Percentiles rank a stretch among this genome's conserved stretches.
Conservation (phyloP, 305 asterid genomes). For the Lippia alba region DNA sequence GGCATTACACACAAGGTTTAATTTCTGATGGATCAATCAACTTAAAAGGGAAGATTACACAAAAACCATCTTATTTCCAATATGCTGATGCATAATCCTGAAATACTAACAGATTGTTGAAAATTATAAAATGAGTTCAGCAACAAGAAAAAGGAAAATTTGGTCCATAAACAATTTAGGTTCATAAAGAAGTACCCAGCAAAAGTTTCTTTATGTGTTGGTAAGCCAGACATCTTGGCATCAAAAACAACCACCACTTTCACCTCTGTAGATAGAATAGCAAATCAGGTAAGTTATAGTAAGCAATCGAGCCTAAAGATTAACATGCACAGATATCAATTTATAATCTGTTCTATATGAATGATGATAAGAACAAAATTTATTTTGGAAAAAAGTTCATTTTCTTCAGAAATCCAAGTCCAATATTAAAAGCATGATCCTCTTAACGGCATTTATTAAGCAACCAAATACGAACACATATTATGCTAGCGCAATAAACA, state of each 20-base stretch:
- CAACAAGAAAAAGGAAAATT: not conserved
- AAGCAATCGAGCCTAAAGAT: slow-evolving; percentile 14
- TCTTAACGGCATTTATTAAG: not conserved
- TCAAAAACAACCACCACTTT: slow-evolving; percentile 98
- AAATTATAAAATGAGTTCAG: not conserved
- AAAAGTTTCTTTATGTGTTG: slow-evolving; percentile 82
- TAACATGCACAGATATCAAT: slow-evolving; percentile 10
- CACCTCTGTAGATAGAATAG: slow-evolving; percentile 70
- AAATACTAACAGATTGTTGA: not conserved
- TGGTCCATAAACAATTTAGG: slow-evolving; percentile 30
- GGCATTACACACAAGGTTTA: not conserved
- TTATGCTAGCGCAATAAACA: slow-evolving; percentile 8
- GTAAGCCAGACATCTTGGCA: slow-evolving; percentile 93
- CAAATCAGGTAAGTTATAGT: slow-evolving; percentile 29
- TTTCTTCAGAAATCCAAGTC: not conserved
- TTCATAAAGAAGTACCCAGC: slow-evolving; percentile 62
- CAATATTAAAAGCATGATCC: not conserved
- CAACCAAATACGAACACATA: slow-evolving; percentile 2
- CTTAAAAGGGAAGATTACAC: not conserved
- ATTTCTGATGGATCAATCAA: not conserved
- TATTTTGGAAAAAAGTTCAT: not conserved
- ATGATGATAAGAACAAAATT: slow-evolving; percentile 4
- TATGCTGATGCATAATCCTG: not conserved
- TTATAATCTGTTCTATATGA: slow-evolving; percentile 1
- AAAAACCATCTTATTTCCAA: not conserved